Conservation (phyloP, 495 filamentous ascomycete species). For the Neurospora sp. region DNA sequence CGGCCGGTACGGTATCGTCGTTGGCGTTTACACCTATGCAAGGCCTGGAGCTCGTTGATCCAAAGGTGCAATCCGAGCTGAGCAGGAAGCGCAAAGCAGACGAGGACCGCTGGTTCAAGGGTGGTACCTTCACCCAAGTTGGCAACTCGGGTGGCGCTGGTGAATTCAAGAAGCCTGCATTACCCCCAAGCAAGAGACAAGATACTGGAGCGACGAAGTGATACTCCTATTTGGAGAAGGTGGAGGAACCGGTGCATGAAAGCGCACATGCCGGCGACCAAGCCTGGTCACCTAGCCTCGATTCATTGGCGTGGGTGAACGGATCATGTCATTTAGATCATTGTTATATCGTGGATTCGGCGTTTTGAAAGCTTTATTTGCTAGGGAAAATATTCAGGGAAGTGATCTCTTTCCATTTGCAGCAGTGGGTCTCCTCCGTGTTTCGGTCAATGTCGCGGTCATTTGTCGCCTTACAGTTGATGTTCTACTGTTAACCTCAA, state of each 20-base stretch:
- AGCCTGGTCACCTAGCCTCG: background rate
- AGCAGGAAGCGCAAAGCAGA: slow-evolving; percentile 85
- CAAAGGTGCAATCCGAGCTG: slow-evolving; percentile 75
- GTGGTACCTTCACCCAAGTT: slow-evolving; percentile 90
- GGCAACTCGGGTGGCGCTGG: slow-evolving; percentile 33
- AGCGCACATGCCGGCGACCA: background rate
- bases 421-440: background rate
- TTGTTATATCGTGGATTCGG: background rate
- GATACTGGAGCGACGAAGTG: slow-evolving; percentile 41
- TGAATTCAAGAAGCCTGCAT: slow-evolving; percentile 46
- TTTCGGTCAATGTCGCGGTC: background rate
- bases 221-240: background rate
- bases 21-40: slow-evolving; percentile 92
- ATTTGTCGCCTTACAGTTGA: background rate
- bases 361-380: background rate
- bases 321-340: background rate
- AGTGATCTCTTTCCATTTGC: background rate
- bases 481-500: background rate
- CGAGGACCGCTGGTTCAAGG: slow-evolving; percentile 91
- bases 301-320: background rate
- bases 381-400: background rate
- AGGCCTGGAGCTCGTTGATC: slow-evolving; percentile 90
- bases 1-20: slow-evolving; percentile 69
- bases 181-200: slow-evolving; percentile 52
- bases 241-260: background rate